Conservation (phyloP, 768 basidiomycete species). For the Lentinula raphanica region DNA sequence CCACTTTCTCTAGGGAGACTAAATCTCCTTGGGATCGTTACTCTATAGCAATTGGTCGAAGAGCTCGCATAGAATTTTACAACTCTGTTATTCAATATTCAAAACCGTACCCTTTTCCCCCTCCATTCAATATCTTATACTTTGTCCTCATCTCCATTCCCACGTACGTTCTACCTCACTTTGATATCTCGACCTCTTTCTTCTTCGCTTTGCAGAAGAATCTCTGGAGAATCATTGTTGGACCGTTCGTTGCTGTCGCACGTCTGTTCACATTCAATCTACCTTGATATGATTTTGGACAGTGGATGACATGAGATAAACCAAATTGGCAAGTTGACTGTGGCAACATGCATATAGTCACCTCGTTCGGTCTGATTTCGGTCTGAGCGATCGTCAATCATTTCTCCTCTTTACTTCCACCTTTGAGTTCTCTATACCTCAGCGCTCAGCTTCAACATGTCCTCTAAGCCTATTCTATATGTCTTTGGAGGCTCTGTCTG, state of each 20-base stretch:
- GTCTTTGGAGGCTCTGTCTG: conserved; percentile 21
- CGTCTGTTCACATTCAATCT: not conserved
- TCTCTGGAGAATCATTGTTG: conserved; percentile 39
- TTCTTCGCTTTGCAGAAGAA: conserved; percentile 20
- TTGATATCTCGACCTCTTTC: conserved; percentile 16
- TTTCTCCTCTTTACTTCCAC: not conserved
- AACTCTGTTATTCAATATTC: conserved; percentile 31
- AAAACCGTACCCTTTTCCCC: conserved; percentile 37
- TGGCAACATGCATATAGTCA: not conserved
- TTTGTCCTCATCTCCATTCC: conserved; percentile 20
- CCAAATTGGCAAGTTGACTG: too few species aligned
- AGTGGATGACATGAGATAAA: not conserved
- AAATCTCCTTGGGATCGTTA: conserved; percentile 41
- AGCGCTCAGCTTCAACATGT: conserved; percentile 7
- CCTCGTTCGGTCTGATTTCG: not conserved
- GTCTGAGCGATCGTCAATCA: not conserved
- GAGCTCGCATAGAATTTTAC: conserved; percentile 38
- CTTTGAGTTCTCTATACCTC: not conserved
- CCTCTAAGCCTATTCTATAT: conserved; percentile 21
- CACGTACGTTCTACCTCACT: conserved; percentile 9
- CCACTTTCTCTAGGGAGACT: not conserved
- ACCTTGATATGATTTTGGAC: not conserved
- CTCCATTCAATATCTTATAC: conserved; percentile 46
- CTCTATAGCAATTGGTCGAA: conserved; percentile 34
- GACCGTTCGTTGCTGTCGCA: conserved; percentile 29